phyloP scores from a whole-genome alignment of 768 basidiomycete genomes.

The Ramaria sp. region DNA sequence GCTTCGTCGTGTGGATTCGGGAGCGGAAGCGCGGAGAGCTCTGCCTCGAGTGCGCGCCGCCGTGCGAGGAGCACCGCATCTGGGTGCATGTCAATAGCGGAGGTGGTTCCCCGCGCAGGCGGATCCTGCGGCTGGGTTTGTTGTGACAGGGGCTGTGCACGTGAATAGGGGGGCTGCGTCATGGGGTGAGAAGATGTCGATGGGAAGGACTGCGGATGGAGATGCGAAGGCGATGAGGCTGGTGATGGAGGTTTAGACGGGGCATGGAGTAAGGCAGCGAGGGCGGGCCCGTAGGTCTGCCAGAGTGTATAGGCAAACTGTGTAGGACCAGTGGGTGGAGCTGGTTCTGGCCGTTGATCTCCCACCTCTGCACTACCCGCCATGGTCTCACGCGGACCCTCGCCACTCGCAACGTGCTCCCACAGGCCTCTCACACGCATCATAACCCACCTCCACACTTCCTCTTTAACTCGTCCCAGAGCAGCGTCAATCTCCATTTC shows the following conservation, averaged over 20 bases:
- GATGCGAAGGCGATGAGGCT: conserved; percentile 21
- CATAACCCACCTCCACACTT: conserved; percentile 24
- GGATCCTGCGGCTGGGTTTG: too few relatives aligned
- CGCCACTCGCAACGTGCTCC: conserved; percentile 42
- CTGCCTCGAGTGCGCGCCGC: conserved; percentile 42
- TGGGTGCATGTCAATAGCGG: conserved; percentile 23
- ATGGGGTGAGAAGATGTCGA: conserved; percentile 10
- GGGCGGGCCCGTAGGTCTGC: conserved; percentile 66
- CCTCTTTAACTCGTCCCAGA: background rate
- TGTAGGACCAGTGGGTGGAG: conserved; percentile 45
- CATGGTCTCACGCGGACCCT: conserved; percentile 19
- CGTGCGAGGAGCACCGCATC: conserved; percentile 30
- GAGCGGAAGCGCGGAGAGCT: conserved; percentile 37
- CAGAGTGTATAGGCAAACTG: conserved; percentile 60
- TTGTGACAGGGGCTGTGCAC: background rate
- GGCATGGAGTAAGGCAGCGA: conserved; percentile 52
- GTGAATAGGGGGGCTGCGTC: background rate
- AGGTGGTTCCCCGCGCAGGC: background rate
- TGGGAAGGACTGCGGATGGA: conserved; percentile 13
- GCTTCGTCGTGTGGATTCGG: too few relatives aligned
- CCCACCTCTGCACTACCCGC: conserved; percentile 27
- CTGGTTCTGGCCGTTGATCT: conserved; percentile 17
- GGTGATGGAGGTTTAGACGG: conserved; percentile 28
- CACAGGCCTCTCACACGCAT: conserved; percentile 52
- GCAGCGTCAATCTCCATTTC: conserved; percentile 68